These are phyloP conservation scores for Orbilia quercus DNA, from an alignment of 2,329 filamentous ascomycete species.

Conservation along the genomic window DNA sequence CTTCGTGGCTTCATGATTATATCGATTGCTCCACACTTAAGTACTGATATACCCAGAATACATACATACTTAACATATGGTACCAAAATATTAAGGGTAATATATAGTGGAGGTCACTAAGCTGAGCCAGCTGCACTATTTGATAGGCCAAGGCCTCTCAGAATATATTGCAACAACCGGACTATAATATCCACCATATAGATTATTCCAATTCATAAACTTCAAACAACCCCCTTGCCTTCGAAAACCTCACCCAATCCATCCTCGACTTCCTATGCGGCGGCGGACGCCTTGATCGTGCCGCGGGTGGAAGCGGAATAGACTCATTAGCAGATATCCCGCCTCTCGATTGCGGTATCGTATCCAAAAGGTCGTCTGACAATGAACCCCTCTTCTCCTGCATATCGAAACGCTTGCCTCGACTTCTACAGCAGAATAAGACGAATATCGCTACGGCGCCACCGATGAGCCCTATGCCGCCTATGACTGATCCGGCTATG, in stretches of 20 bases:
- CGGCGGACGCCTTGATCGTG: not conserved
- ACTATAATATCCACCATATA: not conserved
- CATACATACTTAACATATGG: too few species aligned
- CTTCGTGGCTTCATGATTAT: too few species aligned
- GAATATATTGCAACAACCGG: too few species aligned
- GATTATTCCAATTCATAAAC: constrained; percentile 40
- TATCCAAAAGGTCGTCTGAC: constrained; percentile 4
- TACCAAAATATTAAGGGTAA: too few species aligned
- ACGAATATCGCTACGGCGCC: constrained; percentile 7
- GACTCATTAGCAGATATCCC: constrained; percentile 9
- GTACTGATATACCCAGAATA: too few species aligned
- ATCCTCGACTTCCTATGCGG: constrained; percentile 39
- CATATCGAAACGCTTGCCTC: too few species aligned
- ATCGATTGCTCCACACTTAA: too few species aligned
- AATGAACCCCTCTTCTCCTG: constrained; percentile 12
- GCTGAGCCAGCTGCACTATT: too few species aligned
- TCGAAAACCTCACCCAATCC: constrained; percentile 49
- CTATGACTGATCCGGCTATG: constrained; percentile 33
- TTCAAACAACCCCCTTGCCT: constrained; percentile 22
- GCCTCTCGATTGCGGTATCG: constrained; percentile 5
- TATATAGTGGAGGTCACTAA: too few species aligned
- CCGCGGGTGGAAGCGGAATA: not conserved
- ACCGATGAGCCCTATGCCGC: constrained; percentile 12
- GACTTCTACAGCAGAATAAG: constrained; percentile 15
- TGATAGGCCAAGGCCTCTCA: too few species aligned